These are phyloP conservation scores for Hypocreales sp. DNA, from an alignment of 2,329 filamentous ascomycete species.

Conservation along the genomic window DNA sequence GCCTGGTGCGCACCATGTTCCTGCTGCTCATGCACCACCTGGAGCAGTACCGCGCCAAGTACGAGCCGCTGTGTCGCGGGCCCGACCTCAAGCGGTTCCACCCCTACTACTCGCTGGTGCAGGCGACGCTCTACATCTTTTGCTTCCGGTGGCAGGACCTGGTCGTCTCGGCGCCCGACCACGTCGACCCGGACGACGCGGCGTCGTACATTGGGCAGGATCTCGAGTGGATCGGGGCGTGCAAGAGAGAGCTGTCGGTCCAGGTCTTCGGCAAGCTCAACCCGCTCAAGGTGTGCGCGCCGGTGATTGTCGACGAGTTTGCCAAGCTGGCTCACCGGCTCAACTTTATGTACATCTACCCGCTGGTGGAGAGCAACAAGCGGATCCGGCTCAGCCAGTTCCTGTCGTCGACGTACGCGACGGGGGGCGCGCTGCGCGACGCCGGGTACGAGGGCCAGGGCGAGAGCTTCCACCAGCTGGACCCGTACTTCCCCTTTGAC, in stretches of 20 bases:
- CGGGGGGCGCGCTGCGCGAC: conserved; percentile 38
- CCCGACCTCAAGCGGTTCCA: conserved; percentile 75
- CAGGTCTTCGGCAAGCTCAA: conserved; percentile 85
- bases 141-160: conserved; percentile 97
- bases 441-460: conserved; percentile 35
- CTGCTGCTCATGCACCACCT: conserved; percentile 64
- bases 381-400: conserved; percentile 65
- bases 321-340: conserved; percentile 76
- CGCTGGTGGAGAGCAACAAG: conserved; percentile 84
- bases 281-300: conserved; percentile 86
- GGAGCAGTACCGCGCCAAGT: conserved; percentile 54
- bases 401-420: conserved; percentile 39
- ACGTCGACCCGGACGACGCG: conserved; percentile 45
- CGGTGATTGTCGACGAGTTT: conserved; percentile 81
- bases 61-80: conserved; percentile 61
- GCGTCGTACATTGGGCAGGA: conserved; percentile 51
- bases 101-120: conserved; percentile 76
- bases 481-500: conserved; percentile 95
- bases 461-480: conserved; percentile 70
- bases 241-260: conserved; percentile 57
- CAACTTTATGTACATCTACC: conserved; percentile 77
- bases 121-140: conserved; percentile 85
- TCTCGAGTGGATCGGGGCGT: conserved; percentile 59
- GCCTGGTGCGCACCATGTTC: conserved; percentile 71
- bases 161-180: conserved; percentile 44